phyloP scores from a whole-genome alignment of 1,139 yeast genomes.

The Geotrichum candidum region DNA sequence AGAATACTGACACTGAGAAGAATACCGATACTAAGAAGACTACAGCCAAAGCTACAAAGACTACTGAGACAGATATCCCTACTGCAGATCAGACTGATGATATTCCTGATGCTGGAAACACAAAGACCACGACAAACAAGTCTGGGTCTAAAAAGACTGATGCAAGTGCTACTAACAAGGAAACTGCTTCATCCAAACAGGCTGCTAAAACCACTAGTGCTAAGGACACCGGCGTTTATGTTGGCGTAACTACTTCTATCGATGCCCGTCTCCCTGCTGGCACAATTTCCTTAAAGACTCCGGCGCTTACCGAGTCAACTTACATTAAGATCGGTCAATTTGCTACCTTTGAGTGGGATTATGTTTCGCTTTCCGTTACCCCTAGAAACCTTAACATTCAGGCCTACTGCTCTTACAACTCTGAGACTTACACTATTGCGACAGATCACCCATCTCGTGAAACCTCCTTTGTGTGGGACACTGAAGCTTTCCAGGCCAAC shows the following conservation, averaged over 20 bases:
- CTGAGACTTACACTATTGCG: conserved; percentile 36
- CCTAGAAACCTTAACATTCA: conserved; percentile 37
- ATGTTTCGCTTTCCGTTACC: conserved; percentile 34
- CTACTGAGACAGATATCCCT: background rate
- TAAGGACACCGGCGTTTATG: conserved; percentile 11
- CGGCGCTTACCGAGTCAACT: conserved; percentile 34
- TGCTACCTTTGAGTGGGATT: conserved; percentile 41
- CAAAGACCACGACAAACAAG: conserved; percentile 2
- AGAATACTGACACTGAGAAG: background rate
- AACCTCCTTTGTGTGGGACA: conserved; percentile 38
- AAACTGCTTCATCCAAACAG: conserved; percentile 10
- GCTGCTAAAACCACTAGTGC: conserved; percentile 11
- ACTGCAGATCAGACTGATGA: background rate
- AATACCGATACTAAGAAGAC: background rate
- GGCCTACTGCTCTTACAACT: conserved; percentile 36
- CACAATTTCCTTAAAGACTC: conserved; percentile 33
- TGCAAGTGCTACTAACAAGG: conserved; percentile 2
- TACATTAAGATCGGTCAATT: conserved; percentile 38
- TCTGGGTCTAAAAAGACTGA: conserved; percentile 5
- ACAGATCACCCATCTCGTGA: conserved; percentile 31
- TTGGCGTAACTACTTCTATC: conserved; percentile 25
- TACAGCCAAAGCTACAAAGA: background rate
- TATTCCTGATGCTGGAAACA: conserved; percentile 13
- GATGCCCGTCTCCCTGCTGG: conserved; percentile 37
- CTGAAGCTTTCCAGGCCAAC: conserved; percentile 30